Base-by-base conservation (phyloP, 768 basidiomycete genomes). In the Leccinum longicurvipes region DNA sequence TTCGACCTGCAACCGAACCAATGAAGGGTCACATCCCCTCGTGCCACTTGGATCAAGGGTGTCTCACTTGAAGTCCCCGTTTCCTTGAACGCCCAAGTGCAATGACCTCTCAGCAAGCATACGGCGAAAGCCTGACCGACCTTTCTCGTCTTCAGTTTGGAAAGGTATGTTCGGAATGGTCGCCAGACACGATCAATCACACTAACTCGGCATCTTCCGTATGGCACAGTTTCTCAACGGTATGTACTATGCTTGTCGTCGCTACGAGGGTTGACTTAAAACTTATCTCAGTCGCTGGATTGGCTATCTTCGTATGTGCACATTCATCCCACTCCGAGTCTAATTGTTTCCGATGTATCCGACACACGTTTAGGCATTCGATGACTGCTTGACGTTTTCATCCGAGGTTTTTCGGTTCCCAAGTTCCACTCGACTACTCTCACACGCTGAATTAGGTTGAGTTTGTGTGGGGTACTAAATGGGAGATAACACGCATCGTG, bases 361-460 rank as follows among this genome's bases (percentile, higher is more conserved):
- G 15, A 57, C n/a, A n/a, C 41, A 23, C 8, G 8, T 36, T 14
- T 41, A 66, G 67, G 34, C 39, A 27, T 60, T 51, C 3, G 67
- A 70, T 34, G 68, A 70, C 42, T 65, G 54, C 32, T 48, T 68
- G 21, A 68, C 67, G 7, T 58, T 68, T 31, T 32, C 55, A 28
- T 39, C 53, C 9, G 67, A 68, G 63, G 67, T 70, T 24, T 12
- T 24, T 51, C 19, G 11, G 17, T 10, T 39, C 6, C 32, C 36
- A 19, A 39, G 14, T 17, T 42, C 19, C 7, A 11, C 31, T 24
- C 9, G 4, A 24, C 39, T 5, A 21, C 24, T 46, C 51, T 65
- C 17, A 63, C 36, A 2, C 2, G 10, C 2, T 14, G 28, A 11
- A 25, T n/a, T 21, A 69, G 67, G 63, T 68, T 2, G 55, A 56